A percentile compares a stretch with the other conserved stretches of the same genome.
Conservation (phyloP, 2,329 filamentous ascomycete species). For the Coniochaeta ligniaria region DNA sequence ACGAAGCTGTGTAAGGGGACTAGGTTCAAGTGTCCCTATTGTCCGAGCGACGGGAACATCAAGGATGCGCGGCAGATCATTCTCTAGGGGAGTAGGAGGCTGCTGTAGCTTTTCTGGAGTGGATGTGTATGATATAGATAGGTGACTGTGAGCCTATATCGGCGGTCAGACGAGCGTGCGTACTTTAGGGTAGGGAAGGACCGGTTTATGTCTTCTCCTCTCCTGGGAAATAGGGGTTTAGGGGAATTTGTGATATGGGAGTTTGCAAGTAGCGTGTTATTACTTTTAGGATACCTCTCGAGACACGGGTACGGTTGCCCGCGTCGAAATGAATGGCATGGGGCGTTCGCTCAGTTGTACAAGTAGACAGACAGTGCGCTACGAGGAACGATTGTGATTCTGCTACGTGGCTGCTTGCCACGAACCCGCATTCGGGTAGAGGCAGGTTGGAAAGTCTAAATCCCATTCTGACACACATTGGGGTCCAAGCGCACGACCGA, state of each 20-base stretch:
- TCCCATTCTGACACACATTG: too few relatives aligned
- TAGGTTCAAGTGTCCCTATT: slow-evolving; percentile 94
- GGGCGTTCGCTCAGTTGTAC: neutral
- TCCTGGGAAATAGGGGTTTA: neutral
- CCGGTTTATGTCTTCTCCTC: neutral
- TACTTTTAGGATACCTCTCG: neutral
- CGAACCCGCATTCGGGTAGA: neutral
- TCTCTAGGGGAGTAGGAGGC: slow-evolving; percentile 32
- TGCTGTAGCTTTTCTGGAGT: neutral
- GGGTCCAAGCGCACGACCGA: neutral
- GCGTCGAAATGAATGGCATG: neutral
- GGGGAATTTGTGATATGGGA: neutral
- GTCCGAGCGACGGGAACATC: slow-evolving; percentile 73
- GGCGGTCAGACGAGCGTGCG: neutral
- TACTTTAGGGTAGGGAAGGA: neutral
- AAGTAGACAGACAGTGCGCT: neutral
- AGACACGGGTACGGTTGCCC: too few relatives aligned
- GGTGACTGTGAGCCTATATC: neutral
- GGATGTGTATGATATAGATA: neutral
- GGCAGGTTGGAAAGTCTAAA: neutral
- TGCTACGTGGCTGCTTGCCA: neutral
- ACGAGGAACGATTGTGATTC: neutral
- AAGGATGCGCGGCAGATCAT: slow-evolving; percentile 71
- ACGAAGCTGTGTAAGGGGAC: slow-evolving; percentile 70
- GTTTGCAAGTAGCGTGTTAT: neutral